These are phyloP conservation scores for Geosmithia flava DNA, from an alignment of 2,329 filamentous ascomycete genomes.

Conservation along the genomic window DNA sequence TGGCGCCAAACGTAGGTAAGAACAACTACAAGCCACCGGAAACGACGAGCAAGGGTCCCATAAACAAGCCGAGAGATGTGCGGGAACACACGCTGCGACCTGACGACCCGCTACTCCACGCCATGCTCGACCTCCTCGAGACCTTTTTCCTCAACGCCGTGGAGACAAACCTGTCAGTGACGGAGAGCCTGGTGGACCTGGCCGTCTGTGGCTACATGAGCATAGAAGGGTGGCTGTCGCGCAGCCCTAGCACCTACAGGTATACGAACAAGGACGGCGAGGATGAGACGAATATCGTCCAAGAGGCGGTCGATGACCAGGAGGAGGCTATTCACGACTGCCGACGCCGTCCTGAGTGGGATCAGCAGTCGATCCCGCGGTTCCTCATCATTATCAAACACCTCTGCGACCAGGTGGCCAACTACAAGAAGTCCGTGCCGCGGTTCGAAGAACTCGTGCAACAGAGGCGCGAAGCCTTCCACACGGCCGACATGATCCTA, in stretches of 20 bases:
- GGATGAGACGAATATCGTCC: not conserved
- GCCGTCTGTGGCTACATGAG: conserved; percentile 75
- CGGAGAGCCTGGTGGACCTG: conserved; percentile 70
- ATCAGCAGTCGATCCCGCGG: conserved; percentile 32
- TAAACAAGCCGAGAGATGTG: conserved; percentile 46
- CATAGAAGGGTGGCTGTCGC: conserved; percentile 81
- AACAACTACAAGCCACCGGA: conserved; percentile 34
- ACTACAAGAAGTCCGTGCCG: conserved; percentile 51
- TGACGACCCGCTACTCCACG: conserved; percentile 51
- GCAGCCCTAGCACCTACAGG: conserved; percentile 52
- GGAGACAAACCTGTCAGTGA: conserved; percentile 81
- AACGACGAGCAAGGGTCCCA: conserved; percentile 34
- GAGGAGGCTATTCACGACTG: conserved; percentile 36
- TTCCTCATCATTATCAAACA: conserved; percentile 45
- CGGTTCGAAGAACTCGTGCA: conserved; percentile 63
- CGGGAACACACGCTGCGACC: conserved; percentile 48
- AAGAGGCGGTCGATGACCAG: conserved; percentile 17
- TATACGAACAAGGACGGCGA: conserved; percentile 12
- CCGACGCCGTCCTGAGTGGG: conserved; percentile 41
- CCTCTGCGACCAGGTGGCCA: conserved; percentile 48
- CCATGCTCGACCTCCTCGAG: conserved; percentile 58
- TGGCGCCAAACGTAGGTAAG: conserved; percentile 46
- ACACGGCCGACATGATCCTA: conserved; percentile 40
- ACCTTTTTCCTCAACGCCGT: conserved; percentile 84
- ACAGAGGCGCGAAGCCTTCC: conserved; percentile 51